A percentile compares a stretch with the other conserved stretches of the same genome.
phyloP scores from a whole-genome alignment of 129 eudicot genomes.

The Sambucus nigra region DNA sequence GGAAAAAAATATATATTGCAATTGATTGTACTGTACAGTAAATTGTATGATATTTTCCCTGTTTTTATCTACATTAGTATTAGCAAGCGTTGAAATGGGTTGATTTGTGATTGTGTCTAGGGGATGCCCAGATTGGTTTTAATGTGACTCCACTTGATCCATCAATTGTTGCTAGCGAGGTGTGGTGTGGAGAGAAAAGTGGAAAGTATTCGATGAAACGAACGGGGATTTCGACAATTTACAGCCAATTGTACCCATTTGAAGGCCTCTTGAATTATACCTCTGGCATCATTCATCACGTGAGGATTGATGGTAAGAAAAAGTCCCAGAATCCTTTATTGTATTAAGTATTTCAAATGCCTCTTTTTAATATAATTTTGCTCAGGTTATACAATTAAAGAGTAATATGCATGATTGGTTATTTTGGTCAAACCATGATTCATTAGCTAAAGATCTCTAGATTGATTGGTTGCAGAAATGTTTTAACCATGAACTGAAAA shows the following conservation, averaged over 20 bases:
- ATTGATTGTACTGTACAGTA: no score
- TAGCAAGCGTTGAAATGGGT: not conserved
- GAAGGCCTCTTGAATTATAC: conserved; percentile 73
- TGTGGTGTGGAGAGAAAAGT: conserved; percentile 68
- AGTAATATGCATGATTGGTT: no score
- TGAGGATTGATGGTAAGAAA: conserved; percentile 60
- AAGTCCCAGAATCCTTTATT: not conserved
- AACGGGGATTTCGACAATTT: conserved; percentile 54
- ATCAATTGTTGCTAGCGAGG: conserved; percentile 65
- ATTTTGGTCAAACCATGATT: no score
- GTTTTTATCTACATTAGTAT: no score
- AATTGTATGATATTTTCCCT: no score
- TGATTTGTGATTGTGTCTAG: conserved; percentile 23
- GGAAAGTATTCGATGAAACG: conserved; percentile 44
- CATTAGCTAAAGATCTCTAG: no score
- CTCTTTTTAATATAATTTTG: no score
- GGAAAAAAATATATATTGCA: no score
- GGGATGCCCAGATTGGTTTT: conserved; percentile 75
- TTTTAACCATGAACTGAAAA: no score
- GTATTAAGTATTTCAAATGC: no score
- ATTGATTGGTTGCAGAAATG: no score
- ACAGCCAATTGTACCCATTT: conserved; percentile 75
- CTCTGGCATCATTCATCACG: conserved; percentile 93
- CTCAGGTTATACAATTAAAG: no score
- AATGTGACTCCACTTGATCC: conserved; percentile 80